Evolutionary conservation across 73 alveolate species (phyloP), one percentile per base, ranked within the genome.

Genomic region (Breviolum minutum): DNA sequence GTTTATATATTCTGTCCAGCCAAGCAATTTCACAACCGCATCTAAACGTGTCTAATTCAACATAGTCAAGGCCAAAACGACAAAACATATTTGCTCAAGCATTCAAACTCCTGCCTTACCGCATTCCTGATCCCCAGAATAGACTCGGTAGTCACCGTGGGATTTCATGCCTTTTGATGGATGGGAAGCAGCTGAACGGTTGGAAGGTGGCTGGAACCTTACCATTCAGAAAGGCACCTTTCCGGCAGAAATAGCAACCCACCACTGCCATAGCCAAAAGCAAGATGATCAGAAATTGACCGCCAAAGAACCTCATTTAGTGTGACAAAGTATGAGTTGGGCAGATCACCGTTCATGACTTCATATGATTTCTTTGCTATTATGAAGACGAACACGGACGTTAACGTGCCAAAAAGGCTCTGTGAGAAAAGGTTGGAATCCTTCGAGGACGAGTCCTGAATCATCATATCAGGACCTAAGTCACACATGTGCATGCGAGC

Each of bases 191-290:
- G 26, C 8, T 29, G 12, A 29, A 29, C 63, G 17, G 26, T 30
- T 20, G 40, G 40, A 30, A 73, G 48, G 11, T 73, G 24, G 40
- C 12, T 26, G 54, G 8, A 71, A 71, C 26, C 19, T 27, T 19
- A 27, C 6, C 63, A 13, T 19, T 12, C n/a, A 8, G 24, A 30
- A 6, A 13, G 87, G 87, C 87, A 27, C 87, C 87, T 32, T 79
- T 79, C 64, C 87, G 87, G 87, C 87, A 79, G 87, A 30, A 79
- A 32, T 9, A 79, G 63, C 87, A 79, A 32, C 64, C 61, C 10
- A 22, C 87, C 87, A n/a, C 87, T 27, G 87, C 22, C 32, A 13
- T 63, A 32, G 64, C 63, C 87, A 79, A n/a, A 8, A 27, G 22
- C 64, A 79, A 7, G 32, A n/a, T 22, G 63, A 79, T 6, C 29